Evolutionary conservation across 2,329 filamentous ascomycete genomes (phyloP).

Genomic region (Colletotrichum nymphaeae): DNA sequence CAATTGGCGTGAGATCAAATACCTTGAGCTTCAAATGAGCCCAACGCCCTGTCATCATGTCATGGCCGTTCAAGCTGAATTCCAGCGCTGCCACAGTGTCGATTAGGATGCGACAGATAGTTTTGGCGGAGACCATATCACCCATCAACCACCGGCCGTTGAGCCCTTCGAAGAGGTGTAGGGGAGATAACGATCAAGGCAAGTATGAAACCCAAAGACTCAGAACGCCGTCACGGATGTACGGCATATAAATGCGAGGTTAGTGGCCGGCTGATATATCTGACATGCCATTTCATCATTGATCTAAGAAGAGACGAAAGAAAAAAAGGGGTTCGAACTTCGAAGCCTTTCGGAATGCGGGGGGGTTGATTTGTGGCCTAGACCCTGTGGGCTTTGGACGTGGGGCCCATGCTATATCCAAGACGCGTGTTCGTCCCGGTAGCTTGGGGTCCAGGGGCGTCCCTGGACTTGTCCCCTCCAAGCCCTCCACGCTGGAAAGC

Average conservation of each 20-base stretch:
- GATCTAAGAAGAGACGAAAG: neutral
- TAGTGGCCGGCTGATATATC: neutral
- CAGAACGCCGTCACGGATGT: neutral
- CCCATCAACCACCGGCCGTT: neutral
- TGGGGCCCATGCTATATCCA: constrained; percentile 27
- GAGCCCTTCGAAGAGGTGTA: neutral
- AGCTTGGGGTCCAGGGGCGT: neutral
- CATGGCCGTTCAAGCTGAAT: too few relatives aligned
- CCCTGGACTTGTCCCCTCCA: neutral
- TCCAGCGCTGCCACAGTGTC: neutral
- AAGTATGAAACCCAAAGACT: neutral
- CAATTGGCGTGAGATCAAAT: too few relatives aligned
- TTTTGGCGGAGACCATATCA: too few relatives aligned
- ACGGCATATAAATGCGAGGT: neutral
- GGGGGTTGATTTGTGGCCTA: neutral
- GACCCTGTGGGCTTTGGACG: neutral
- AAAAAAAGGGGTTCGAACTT: neutral
- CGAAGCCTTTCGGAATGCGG: constrained; percentile 15
- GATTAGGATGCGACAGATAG: neutral
- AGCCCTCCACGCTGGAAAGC: too few relatives aligned
- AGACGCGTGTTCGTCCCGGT: constrained; percentile 29
- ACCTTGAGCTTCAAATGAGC: neutral
- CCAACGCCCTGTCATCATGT: too few relatives aligned
- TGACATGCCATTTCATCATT: neutral
- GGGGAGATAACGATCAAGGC: neutral